Evolutionary conservation across 768 basidiomycete genomes (phyloP).

Genomic region (Russula earlei): DNA sequence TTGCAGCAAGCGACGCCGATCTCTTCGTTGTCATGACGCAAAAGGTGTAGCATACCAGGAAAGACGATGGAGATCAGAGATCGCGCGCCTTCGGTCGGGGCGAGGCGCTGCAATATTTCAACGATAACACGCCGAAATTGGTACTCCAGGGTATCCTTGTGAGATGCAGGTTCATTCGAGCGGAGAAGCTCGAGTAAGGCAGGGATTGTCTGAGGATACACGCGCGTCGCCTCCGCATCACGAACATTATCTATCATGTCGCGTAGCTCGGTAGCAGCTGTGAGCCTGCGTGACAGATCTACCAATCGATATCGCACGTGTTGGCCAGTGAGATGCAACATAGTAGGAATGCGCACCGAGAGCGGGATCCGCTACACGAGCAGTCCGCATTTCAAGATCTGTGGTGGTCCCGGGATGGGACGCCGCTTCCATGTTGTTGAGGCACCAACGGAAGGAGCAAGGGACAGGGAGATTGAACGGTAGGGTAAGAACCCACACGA

Average conservation of each 20-base stretch:
- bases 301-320: neutral
- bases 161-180: slow-evolving; percentile 54
- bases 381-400: slow-evolving; percentile 64
- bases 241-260: slow-evolving; percentile 74
- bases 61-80: slow-evolving; percentile 59
- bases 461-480: neutral
- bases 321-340: slow-evolving; percentile 2
- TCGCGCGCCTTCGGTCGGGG: slow-evolving; percentile 69
- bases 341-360: slow-evolving; percentile 39
- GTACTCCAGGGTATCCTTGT: slow-evolving; percentile 62
- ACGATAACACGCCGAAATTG: slow-evolving; percentile 80
- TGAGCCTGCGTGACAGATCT: slow-evolving; percentile 67
- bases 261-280: slow-evolving; percentile 66
- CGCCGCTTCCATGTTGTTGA: slow-evolving; percentile 33
- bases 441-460: neutral
- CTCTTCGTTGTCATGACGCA: slow-evolving; percentile 92
- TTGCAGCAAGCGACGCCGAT: slow-evolving; percentile 88
- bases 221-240: slow-evolving; percentile 62
- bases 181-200: slow-evolving; percentile 64
- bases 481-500: neutral
- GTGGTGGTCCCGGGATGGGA: slow-evolving; percentile 37
- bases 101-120: slow-evolving; percentile 84
- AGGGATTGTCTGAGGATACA: slow-evolving; percentile 63
- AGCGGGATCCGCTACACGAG: slow-evolving; percentile 65
- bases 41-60: slow-evolving; percentile 70